Evolutionary conservation across 768 basidiomycete species (phyloP).

Genomic region (Trametes gibbosa): DNA sequence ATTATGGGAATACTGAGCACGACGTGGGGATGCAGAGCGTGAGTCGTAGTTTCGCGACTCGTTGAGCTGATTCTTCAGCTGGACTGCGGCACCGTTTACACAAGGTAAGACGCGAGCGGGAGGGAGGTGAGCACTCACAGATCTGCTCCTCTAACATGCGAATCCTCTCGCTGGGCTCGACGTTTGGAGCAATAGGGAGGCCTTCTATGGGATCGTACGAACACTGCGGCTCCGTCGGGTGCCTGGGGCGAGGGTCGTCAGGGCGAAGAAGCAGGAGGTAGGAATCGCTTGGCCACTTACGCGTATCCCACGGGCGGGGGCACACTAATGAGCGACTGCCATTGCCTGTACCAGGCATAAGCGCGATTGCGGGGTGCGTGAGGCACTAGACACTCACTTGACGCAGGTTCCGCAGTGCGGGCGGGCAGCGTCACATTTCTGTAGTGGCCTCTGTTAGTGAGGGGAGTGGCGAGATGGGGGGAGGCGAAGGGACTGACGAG

Average conservation of each 20-base stretch:
- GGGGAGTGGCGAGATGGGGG: not conserved
- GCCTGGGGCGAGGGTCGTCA: slow-evolving; percentile 40
- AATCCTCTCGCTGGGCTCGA: slow-evolving; percentile 78
- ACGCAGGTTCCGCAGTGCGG: slow-evolving; percentile 85
- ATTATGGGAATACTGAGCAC: slow-evolving; percentile 16
- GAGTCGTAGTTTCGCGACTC: slow-evolving; percentile 44
- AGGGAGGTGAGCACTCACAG: slow-evolving; percentile 36
- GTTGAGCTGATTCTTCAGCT: slow-evolving; percentile 59
- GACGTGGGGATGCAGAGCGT: slow-evolving; percentile 38
- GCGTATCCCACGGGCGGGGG: slow-evolving; percentile 84
- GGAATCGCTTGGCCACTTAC: slow-evolving; percentile 41
- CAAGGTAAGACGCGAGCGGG: not conserved
- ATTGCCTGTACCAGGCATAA: slow-evolving; percentile 50
- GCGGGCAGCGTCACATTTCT: slow-evolving; percentile 89
- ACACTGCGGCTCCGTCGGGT: slow-evolving; percentile 84
- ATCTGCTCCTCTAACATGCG: slow-evolving; percentile 75
- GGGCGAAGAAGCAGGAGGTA: not conserved
- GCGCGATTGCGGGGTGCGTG: not conserved
- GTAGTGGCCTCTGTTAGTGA: slow-evolving; percentile 3
- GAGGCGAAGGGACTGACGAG: slow-evolving; percentile 49
- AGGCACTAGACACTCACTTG: slow-evolving; percentile 49
- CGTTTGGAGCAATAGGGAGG: slow-evolving; percentile 69
- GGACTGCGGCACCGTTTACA: slow-evolving; percentile 40
- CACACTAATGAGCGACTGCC: slow-evolving; percentile 79
- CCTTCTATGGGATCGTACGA: slow-evolving; percentile 87